Conservation (phyloP, 192 early-diverging fungal genomes). For the Coemansia sp. region DNA sequence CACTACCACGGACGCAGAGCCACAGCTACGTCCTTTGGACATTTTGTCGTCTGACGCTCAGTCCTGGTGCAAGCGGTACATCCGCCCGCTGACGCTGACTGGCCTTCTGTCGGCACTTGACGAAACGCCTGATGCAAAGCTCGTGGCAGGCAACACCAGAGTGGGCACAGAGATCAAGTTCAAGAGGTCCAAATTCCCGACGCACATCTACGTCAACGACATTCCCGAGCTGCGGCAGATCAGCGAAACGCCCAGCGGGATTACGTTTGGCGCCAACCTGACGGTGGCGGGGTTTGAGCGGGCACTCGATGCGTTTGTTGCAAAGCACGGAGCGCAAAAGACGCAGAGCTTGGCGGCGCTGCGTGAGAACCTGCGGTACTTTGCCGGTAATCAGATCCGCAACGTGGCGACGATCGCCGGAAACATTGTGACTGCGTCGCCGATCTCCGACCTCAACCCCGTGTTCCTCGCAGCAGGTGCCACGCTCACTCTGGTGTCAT, state of each 20-base stretch:
- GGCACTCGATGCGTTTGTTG: conserved; percentile 12
- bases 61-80: conserved; percentile 35
- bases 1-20: conserved; percentile 8
- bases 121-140: conserved; percentile 64
- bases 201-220: conserved; percentile 65
- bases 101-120: conserved; percentile 56
- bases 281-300: conserved; percentile 59
- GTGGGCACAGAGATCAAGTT: conserved; percentile 77
- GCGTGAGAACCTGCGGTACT: conserved; percentile 70
- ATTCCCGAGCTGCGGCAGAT: conserved; percentile 63
- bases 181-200: conserved; percentile 64
- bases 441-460: conserved; percentile 87
- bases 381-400: conserved; percentile 83
- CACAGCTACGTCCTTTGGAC: conserved; percentile 19
- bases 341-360: conserved; percentile 64
- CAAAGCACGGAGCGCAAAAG: conserved; percentile 24
- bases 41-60: not conserved
- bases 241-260: conserved; percentile 23
- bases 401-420: conserved; percentile 84
- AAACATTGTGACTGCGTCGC: conserved; percentile 84
- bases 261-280: conserved; percentile 66
- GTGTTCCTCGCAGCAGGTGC: conserved; percentile 71
- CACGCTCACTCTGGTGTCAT: conserved; percentile 47
- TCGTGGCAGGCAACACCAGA: conserved; percentile 81
- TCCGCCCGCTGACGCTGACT: conserved; percentile 56